These are phyloP conservation scores for Thalassiosira profunda DNA, from an alignment of 108 stramenopile species.

Conservation along the genomic window DNA sequence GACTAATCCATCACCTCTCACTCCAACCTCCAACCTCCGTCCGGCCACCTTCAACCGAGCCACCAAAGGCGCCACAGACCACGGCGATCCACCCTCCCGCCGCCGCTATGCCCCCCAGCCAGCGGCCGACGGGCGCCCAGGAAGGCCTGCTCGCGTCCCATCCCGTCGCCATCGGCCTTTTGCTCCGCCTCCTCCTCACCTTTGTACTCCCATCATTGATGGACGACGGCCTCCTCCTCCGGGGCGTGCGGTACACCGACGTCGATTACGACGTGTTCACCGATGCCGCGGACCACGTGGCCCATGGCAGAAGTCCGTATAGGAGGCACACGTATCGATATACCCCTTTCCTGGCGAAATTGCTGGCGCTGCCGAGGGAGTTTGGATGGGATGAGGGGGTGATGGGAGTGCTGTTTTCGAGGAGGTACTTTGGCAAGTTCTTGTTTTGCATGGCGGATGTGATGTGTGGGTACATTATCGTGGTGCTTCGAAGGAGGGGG, in stretches of 20 bases:
- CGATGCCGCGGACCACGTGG: constrained; percentile 77
- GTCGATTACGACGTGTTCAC: constrained; percentile 91
- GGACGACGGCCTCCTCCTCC: constrained; percentile 69
- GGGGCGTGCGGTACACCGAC: constrained; percentile 88
- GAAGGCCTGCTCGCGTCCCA: no score
- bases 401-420: constrained; percentile 10
- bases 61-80: no score
- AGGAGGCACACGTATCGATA: constrained; percentile 98
- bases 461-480: constrained; percentile 80
- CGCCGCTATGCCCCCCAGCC: no score
- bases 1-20: no score
- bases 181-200: constrained; percentile 62
- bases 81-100: no score
- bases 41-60: no score
- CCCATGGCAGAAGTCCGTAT: constrained; percentile 81
- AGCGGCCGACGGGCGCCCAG: no score
- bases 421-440: constrained; percentile 59
- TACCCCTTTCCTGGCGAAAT: constrained; percentile 94
- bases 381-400: neutral
- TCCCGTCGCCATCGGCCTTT: constrained; percentile 56
- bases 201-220: constrained; percentile 67
- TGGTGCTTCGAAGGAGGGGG: constrained; percentile 25
- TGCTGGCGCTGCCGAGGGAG: constrained; percentile 51
- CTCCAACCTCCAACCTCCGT: no score
- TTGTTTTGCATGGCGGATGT: constrained; percentile 89